Conservation (phyloP, 2,329 filamentous ascomycete species). For the Orbilia oligospora region DNA sequence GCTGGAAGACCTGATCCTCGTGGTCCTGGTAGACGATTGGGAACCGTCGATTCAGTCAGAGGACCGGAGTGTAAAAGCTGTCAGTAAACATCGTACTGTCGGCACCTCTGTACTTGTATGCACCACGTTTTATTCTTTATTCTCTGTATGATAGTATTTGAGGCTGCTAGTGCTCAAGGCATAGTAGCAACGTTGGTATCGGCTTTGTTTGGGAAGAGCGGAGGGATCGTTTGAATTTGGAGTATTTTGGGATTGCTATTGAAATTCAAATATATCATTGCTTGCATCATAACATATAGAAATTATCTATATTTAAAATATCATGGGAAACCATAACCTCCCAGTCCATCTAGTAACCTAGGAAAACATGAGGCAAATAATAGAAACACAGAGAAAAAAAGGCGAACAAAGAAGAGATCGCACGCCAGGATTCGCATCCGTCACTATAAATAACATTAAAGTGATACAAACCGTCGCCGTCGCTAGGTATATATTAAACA, state of each 20-base stretch:
- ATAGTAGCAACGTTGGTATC: not conserved
- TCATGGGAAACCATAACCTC: constrained; percentile 2
- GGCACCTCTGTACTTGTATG: not conserved
- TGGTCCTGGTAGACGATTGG: constrained; percentile 38
- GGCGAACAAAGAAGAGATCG: constrained; percentile 13
- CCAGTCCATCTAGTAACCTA: constrained; percentile 9
- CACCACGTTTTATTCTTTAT: not conserved
- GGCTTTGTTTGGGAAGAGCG: constrained; percentile 12
- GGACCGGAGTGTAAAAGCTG: constrained; percentile 53
- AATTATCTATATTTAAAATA: not conserved
- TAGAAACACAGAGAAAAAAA: not conserved
- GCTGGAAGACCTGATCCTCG: constrained; percentile 38
- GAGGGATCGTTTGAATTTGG: not conserved
- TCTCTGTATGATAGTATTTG: constrained; percentile 26
- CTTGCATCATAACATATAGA: not conserved
- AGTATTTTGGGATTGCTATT: not conserved
- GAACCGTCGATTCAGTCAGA: constrained; percentile 46
- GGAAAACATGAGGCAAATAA: not conserved
- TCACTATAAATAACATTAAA: constrained; percentile 6
- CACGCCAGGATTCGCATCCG: constrained; percentile 27
- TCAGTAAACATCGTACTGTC: constrained; percentile 2
- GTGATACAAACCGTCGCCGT: constrained; percentile 4
- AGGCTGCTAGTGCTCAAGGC: not conserved
- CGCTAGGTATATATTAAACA: constrained; percentile 15
- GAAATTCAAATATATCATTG: constrained; percentile 13